Base-by-base conservation (phyloP, 2,329 filamentous ascomycete genomes). In the Domatiomyces globalis region DNA sequence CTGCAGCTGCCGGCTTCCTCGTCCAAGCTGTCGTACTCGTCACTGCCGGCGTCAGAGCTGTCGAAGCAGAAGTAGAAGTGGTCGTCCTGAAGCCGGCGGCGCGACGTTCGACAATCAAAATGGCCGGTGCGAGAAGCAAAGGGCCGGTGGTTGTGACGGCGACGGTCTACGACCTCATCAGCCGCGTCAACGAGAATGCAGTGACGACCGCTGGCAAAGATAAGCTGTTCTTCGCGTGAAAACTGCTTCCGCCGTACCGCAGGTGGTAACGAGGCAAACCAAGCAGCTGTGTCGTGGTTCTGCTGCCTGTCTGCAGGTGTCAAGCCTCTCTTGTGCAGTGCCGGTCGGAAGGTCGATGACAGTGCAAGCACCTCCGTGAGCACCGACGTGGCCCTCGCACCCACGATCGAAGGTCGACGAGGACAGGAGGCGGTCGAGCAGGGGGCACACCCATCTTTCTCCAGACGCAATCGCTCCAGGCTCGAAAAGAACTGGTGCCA, bases 171-270 rank as follows among this genome's bases (percentile, higher is more conserved):
- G 39, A 74, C 75, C 65, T 79, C 73, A 68, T 81, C 77, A 19
- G 78, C 73, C 48, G 75, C 72, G 68, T 80, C 76, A 46, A 78
- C 65, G 48, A 79, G 75, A 49, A 76, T 63, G 55, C 69, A 73
- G 58, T 77, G 70, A 49, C 74, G 68, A 49, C 74, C 73, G 51
- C 72, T 72, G 43, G 76, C 76, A 51, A 83, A 71, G 52, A 80
- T 66, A 44, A 77, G 69, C 59, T 84, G 83, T 67, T 92, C 85
- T 65, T 88, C 83, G 47, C 72, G 73, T 20, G 81, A 82, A 64
- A 88, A 83, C 55, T 84, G 78, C 57, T 78, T 79, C 57, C 79
- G 78, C 62, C 80, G 81, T 56, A 87, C 75, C 66, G 87, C 87
- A 56, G 84, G 79, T 18, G 86, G 84, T 43, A 88, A 72, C 19